phyloP scores from a whole-genome alignment of 192 early-diverging fungal genomes.

The Funneliformis mosseae region DNA sequence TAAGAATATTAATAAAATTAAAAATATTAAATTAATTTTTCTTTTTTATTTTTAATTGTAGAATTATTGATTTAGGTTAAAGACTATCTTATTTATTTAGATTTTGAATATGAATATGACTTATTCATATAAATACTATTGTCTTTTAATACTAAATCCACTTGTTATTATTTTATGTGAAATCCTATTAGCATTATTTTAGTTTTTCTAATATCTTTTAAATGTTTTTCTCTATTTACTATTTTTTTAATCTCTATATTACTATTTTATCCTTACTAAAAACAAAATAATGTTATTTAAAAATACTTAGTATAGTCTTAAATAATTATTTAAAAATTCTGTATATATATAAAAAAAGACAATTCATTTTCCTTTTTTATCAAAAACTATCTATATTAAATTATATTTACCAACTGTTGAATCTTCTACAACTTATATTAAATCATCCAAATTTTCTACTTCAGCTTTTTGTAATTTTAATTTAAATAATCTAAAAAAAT shows the following conservation, averaged over 20 bases:
- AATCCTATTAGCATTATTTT: neutral
- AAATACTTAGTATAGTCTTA: neutral
- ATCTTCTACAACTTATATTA: neutral
- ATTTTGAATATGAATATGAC: neutral
- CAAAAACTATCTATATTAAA: neutral
- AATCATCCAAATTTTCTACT: neutral
- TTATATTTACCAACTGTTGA: neutral
- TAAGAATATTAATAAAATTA: too few species aligned
- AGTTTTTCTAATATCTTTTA: neutral
- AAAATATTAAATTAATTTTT: too few species aligned
- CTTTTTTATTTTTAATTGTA: too few species aligned
- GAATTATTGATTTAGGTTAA: too few species aligned
- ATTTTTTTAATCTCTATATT: neutral
- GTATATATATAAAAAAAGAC: neutral
- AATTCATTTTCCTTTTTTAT: neutral
- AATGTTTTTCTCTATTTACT: neutral
- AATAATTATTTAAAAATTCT: neutral
- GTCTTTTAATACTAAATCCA: neutral
- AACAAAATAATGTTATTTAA: neutral
- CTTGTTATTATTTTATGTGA: neutral
- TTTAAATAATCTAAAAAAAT: neutral
- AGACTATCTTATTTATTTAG: too few species aligned
- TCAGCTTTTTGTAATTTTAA: neutral
- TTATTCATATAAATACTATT: neutral
- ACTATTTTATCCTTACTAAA: neutral